A percentile compares a stretch with the other conserved stretches of the same genome.
Evolutionary conservation across 2,329 filamentous ascomycete genomes (phyloP).

Genomic region (Orbilia brochopaga): DNA sequence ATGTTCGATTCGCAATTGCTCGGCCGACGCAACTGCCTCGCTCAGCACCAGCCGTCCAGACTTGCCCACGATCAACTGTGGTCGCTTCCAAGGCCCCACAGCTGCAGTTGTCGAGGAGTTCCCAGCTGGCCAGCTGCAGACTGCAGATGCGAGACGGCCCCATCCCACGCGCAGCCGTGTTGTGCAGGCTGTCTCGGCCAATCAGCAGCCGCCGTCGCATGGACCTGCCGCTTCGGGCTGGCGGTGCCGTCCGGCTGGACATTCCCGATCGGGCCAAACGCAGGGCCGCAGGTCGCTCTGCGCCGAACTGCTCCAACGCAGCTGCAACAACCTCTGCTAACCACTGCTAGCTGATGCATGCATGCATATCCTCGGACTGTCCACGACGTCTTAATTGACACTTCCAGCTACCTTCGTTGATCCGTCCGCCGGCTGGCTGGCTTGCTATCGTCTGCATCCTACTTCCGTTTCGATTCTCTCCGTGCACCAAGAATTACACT

Average conservation of each 20-base stretch:
- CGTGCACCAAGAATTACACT: neutral
- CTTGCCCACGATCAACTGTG: neutral
- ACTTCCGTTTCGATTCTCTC: conserved; percentile 17
- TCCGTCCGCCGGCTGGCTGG: no score
- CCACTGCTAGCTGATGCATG: neutral
- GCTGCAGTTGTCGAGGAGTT: no score
- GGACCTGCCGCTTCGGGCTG: conserved; percentile 17
- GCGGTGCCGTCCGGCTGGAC: conserved; percentile 40
- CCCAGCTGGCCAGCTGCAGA: no score
- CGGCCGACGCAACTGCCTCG: neutral
- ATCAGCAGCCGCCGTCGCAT: conserved; percentile 7
- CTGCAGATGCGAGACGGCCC: no score
- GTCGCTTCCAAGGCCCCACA: neutral
- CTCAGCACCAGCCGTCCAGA: neutral
- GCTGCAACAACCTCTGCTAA: neutral
- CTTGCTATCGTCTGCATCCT: no score
- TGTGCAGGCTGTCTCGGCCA: neutral
- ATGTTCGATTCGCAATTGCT: neutral
- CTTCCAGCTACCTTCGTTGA: no score
- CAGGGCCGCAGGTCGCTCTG: neutral
- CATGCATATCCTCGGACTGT: neutral
- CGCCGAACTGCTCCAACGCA: neutral
- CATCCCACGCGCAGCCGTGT: no score
- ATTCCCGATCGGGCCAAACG: conserved; percentile 18
- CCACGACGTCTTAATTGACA: no score